Evolutionary conservation across 164 flowering plant species (phyloP), one percentile per base, ranked within the genome.

Genomic region (Warburgia ugandensis): DNA sequence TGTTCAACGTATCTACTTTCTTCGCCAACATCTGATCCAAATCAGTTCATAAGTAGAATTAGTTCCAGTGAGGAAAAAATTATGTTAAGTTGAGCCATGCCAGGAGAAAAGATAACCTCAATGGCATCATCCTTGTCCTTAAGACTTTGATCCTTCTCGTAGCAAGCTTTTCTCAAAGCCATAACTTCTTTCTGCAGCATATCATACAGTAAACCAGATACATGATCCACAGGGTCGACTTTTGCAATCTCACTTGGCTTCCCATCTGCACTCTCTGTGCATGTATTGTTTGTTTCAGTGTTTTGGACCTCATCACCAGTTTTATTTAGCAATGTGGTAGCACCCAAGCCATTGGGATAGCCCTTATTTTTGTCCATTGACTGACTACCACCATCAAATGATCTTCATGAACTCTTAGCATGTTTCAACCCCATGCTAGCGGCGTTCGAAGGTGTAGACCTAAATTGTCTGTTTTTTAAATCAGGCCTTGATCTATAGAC

Each of bases 121-220:
- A 80, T 76, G 2, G 91, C 82, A 44, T 78, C 78, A 61, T 83
- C 86, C 69, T 78, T 80, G 69, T 78, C 82, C 55, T 80, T 83
- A 1, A 83, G 68, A 66, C 71, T 76, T 40, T 71, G 80, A 61
- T 78, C 84, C 69, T 78, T 83, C 56, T 80, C 82, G 48, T 73
- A 66, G 67, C 80, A 68, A 53, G 76, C 76, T 75, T 76, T 83
- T 47, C 82, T 71, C 47, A 80, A 63, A 14, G 68, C 17, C 11
- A 83, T 50, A 42, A 83, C 90, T 59, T 83, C 90, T 54, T 78
- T 83, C 53, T 83, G 90, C 38, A 78, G 44, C 66, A 76, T 64
- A 64, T 83, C 90, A 56, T 80, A 83, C 50, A 83, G 55, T 40
- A 62, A 26, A 37, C 84, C 83, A 14, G 90, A 71, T 16, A 83